Evolutionary conservation across 1,284 basidiomycete genomes (phyloP).

Genomic region (Ustanciosporium gigantosporum): DNA sequence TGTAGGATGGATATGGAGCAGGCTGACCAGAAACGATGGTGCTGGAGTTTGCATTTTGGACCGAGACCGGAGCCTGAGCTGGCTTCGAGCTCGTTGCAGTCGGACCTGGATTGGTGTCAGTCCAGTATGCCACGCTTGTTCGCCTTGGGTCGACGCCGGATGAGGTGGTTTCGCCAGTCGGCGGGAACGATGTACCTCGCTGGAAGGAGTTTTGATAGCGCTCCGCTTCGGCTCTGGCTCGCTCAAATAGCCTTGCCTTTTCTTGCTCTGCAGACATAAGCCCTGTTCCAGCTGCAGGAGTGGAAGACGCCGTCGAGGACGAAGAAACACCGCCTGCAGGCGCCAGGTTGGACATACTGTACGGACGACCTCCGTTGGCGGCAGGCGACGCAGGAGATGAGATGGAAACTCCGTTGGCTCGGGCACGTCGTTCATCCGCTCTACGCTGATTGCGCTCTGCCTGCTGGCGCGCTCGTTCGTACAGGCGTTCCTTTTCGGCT

Average conservation of each 20-base stretch:
- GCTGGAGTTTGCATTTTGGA: background rate
- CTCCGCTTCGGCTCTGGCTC: constrained; percentile 49
- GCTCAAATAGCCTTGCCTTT: constrained; percentile 47
- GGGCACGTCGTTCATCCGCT: constrained; percentile 38
- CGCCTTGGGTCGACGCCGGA: background rate
- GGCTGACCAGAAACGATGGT: constrained; percentile 21
- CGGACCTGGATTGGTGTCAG: background rate
- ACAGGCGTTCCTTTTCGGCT: constrained; percentile 51
- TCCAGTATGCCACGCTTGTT: background rate
- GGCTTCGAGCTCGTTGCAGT: background rate
- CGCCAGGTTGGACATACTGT: constrained; percentile 24
- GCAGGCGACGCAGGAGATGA: constrained; percentile 3
- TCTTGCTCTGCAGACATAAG: constrained; percentile 38
- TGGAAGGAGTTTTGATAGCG: constrained; percentile 35
- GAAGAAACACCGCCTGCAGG: background rate
- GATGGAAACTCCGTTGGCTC: constrained; percentile 1
- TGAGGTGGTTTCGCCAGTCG: background rate
- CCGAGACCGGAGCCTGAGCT: no score
- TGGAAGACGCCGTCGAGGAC: background rate
- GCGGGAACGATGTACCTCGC: constrained; percentile 32
- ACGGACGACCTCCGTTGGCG: constrained; percentile 13
- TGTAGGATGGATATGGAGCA: constrained; percentile 34
- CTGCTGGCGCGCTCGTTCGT: constrained; percentile 53
- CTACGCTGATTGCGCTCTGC: constrained; percentile 49
- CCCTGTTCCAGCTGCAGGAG: constrained; percentile 1